These are phyloP conservation scores for Geopyxis carbonaria DNA, from an alignment of 495 filamentous ascomycete genomes.

Conservation along the genomic window DNA sequence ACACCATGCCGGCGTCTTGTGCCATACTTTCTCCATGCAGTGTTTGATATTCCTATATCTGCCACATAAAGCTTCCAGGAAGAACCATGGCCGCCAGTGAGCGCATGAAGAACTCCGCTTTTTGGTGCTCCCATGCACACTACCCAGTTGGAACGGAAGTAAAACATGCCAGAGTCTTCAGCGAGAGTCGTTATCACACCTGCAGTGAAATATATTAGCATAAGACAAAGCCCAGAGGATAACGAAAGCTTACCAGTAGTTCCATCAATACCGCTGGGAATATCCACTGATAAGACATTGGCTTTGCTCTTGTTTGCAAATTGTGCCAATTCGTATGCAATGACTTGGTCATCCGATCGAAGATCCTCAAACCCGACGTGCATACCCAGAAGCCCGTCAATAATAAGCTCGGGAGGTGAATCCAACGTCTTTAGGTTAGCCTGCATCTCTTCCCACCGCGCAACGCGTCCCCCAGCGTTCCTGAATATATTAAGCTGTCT, in stretches of 20 bases:
- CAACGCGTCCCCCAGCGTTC: conserved; percentile 55
- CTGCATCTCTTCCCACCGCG: conserved; percentile 37
- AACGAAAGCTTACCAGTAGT: conserved; percentile 42
- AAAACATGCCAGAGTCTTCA: conserved; percentile 51
- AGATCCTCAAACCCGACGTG: conserved; percentile 72
- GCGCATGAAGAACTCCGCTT: conserved; percentile 56
- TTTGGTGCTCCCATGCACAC: conserved; percentile 74
- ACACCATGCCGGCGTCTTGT: conserved; percentile 60
- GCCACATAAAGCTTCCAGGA: conserved; percentile 63
- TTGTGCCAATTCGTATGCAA: conserved; percentile 63
- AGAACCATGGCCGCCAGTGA: conserved; percentile 40
- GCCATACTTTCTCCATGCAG: conserved; percentile 74
- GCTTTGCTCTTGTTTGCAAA: conserved; percentile 75
- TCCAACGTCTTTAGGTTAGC: conserved; percentile 39
- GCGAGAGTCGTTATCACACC: conserved; percentile 35
- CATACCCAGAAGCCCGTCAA: conserved; percentile 76
- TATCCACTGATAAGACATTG: conserved; percentile 62
- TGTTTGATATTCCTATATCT: conserved; percentile 67
- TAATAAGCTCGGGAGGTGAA: conserved; percentile 54
- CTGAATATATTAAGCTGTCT: conserved; percentile 61
- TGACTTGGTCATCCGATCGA: conserved; percentile 60
- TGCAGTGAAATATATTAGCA: conserved; percentile 14
- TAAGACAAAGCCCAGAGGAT: conserved; percentile 17
- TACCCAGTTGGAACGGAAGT: conserved; percentile 56
- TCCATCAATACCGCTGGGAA: conserved; percentile 73